Evolutionary conservation across 495 filamentous ascomycete species (phyloP).

Genomic region (Tuber melanosporum): DNA sequence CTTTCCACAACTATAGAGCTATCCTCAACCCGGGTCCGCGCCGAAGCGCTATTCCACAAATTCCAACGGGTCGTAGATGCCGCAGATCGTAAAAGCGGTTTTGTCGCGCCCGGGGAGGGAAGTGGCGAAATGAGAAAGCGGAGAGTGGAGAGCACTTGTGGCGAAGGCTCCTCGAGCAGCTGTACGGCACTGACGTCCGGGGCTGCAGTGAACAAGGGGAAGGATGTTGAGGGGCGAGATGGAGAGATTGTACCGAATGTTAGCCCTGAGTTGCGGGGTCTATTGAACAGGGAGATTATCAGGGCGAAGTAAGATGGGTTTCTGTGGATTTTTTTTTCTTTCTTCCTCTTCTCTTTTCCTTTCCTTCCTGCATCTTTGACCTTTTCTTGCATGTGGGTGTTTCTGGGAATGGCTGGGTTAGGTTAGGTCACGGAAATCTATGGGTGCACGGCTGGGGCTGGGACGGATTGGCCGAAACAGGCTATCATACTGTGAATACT

Average conservation of each 20-base stretch:
- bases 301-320: constrained; percentile 16
- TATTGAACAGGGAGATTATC: constrained; percentile 65
- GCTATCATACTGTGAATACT: not conserved
- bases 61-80: constrained; percentile 83
- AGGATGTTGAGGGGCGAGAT: constrained; percentile 31
- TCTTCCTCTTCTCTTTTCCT: not conserved
- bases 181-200: constrained; percentile 21
- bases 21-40: constrained; percentile 70
- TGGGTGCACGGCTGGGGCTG: not conserved
- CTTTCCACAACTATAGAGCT: constrained; percentile 89
- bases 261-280: constrained; percentile 66
- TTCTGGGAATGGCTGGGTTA: not conserved
- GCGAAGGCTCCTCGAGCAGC: constrained; percentile 11
- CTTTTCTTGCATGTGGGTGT: not conserved
- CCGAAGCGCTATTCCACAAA: constrained; percentile 78
- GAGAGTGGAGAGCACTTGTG: constrained; percentile 14
- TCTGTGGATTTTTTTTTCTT: not conserved
- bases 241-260: constrained; percentile 45
- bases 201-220: constrained; percentile 40
- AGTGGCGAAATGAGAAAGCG: constrained; percentile 22
- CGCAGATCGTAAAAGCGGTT: constrained; percentile 69
- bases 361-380: not conserved
- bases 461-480: not conserved
- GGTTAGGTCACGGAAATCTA: not conserved
- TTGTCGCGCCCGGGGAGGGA: constrained; percentile 11